Evolutionary conservation across 768 basidiomycete genomes (phyloP).

Genomic region (Mycena vitilis): DNA sequence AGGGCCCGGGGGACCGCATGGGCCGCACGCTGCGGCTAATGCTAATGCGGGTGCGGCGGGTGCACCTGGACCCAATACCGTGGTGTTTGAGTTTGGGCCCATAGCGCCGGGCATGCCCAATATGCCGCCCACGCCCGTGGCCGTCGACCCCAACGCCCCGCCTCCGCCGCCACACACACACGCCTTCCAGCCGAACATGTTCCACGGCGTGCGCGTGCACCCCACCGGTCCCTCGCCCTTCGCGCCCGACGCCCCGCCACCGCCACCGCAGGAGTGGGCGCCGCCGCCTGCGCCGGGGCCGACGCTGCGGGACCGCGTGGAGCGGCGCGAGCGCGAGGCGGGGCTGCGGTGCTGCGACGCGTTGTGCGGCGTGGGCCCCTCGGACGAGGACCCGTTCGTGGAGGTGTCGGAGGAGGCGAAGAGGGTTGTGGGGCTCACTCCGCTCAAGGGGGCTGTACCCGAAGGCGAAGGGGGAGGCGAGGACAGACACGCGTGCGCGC

Average conservation of each 20-base stretch:
- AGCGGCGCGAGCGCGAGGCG: slow-evolving; percentile 76
- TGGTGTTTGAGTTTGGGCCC: slow-evolving; percentile 14
- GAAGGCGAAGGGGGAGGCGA: slow-evolving; percentile 24
- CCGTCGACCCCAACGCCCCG: neutral
- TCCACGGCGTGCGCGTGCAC: slow-evolving; percentile 5
- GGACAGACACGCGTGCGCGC: slow-evolving; percentile 55
- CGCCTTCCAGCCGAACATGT: neutral
- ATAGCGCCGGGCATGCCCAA: too few relatives aligned
- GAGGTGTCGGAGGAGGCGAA: slow-evolving; percentile 42
- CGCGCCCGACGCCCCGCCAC: neutral
- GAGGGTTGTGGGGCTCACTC: slow-evolving; percentile 47
- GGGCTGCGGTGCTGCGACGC: slow-evolving; percentile 79
- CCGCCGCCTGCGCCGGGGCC: slow-evolving; percentile 74
- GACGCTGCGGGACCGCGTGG: slow-evolving; percentile 79
- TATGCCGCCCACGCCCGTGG: too few relatives aligned
- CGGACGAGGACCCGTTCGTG: slow-evolving; percentile 73
- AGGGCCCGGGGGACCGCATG: too few relatives aligned
- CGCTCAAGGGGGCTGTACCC: slow-evolving; percentile 38
- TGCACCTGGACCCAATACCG: neutral
- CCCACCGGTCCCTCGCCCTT: neutral
- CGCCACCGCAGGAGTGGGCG: slow-evolving; percentile 57
- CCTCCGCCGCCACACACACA: neutral
- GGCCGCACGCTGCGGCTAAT: too few relatives aligned
- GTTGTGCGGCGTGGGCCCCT: slow-evolving; percentile 80
- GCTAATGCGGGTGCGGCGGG: neutral